A percentile compares a stretch with the other conserved stretches of the same genome.
Conservation (phyloP, 2,329 filamentous ascomycete genomes). For the Aspergillus awamori region DNA sequence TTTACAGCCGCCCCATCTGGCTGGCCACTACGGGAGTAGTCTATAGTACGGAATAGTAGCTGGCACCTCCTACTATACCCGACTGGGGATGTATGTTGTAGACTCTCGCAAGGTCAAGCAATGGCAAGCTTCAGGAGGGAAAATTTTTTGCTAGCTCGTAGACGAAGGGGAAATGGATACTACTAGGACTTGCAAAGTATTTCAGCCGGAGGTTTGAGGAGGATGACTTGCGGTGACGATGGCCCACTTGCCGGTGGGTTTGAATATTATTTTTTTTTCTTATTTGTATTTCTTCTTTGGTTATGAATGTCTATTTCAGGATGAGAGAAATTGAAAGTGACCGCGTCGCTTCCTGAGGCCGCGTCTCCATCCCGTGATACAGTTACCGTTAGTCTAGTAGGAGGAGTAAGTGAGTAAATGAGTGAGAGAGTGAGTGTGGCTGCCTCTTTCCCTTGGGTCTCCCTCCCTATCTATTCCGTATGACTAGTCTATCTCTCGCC, state of each 20-base stretch:
- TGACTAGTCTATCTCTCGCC: neutral
- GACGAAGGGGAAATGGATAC: neutral
- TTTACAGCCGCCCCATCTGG: neutral
- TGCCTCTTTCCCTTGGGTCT: neutral
- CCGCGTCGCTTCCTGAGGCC: neutral
- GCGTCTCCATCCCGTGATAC: neutral
- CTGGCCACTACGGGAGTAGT: neutral
- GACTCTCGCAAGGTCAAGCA: neutral
- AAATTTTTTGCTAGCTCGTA: neutral
- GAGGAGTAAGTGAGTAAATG: too few relatives aligned
- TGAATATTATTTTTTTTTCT: too few relatives aligned
- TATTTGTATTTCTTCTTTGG: too few relatives aligned
- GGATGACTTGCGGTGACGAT: conserved; percentile 1
- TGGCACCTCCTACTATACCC: neutral
- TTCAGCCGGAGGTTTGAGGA: neutral
- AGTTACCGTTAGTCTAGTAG: too few relatives aligned
- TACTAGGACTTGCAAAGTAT: neutral
- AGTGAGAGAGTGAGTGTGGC: too few relatives aligned
- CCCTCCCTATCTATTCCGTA: neutral
- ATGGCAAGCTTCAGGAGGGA: neutral
- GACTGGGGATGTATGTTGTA: neutral
- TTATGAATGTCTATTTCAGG: neutral
- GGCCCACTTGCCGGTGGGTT: neutral
- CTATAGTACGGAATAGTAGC: neutral
- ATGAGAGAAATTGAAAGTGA: too few relatives aligned